Evolutionary conservation across 129 eudicot genomes (phyloP).

Genomic region (Glebionis coronaria): DNA sequence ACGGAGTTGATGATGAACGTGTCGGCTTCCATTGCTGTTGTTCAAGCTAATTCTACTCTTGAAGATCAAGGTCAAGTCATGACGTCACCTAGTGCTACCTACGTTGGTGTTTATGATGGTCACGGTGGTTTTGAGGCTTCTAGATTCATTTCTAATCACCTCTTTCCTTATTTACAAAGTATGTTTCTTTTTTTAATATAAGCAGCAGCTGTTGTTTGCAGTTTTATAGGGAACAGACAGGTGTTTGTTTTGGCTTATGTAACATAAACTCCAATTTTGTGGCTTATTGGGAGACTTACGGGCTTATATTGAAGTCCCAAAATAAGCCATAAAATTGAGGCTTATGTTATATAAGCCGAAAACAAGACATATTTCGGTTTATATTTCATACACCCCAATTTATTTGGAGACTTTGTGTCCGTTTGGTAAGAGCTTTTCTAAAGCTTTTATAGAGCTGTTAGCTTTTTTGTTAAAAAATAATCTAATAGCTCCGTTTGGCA

Average conservation of each 20-base stretch:
- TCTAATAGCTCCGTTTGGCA: too few species aligned
- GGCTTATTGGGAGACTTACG: background rate
- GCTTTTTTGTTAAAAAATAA: too few species aligned
- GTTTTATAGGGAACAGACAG: too few species aligned
- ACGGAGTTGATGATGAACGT: too few species aligned
- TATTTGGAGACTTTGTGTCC: too few species aligned
- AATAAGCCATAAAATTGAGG: background rate
- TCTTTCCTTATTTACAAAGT: slow-evolving; percentile 55
- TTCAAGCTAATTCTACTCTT: slow-evolving; percentile 58
- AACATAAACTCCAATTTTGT: slow-evolving; percentile 23
- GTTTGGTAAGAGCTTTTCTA: too few species aligned
- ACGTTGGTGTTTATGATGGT: slow-evolving; percentile 66
- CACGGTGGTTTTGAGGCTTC: slow-evolving; percentile 76
- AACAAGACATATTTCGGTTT: too few species aligned
- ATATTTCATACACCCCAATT: too few species aligned
- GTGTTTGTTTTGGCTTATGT: too few species aligned
- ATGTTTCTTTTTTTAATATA: background rate
- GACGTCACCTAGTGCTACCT: slow-evolving; percentile 58
- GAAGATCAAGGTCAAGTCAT: slow-evolving; percentile 71
- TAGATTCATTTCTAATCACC: slow-evolving; percentile 48
- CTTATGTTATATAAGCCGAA: too few species aligned
- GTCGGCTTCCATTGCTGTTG: slow-evolving; percentile 62
- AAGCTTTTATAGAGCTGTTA: too few species aligned
- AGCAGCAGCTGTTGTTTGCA: too few species aligned
- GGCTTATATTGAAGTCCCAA: background rate